Conservation (phyloP, 1,139 yeast genomes). For the Taiozyma onychis region DNA sequence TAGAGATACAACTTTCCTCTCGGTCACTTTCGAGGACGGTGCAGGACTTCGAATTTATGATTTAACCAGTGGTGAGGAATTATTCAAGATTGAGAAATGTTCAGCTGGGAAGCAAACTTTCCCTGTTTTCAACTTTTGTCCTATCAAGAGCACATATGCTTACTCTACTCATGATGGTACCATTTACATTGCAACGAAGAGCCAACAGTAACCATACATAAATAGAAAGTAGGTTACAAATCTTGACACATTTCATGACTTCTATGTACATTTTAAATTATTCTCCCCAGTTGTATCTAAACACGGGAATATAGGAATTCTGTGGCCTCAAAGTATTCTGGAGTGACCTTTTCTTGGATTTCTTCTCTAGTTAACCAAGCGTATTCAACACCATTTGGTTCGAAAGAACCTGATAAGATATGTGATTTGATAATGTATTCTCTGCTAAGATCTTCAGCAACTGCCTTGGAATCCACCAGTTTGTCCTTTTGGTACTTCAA, state of each 20-base stretch:
- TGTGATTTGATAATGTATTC: conserved; percentile 78
- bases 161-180: conserved; percentile 35
- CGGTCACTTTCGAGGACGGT: conserved; percentile 40
- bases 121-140: conserved; percentile 38
- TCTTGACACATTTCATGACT: background rate
- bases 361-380: conserved; percentile 89
- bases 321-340: conserved; percentile 48
- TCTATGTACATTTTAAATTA: background rate
- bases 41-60: conserved; percentile 38
- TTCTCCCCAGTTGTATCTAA: conserved; percentile 14
- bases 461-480: conserved; percentile 16
- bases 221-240: background rate
- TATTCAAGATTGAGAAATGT: conserved; percentile 34
- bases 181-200: conserved; percentile 17
- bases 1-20: conserved; percentile 41
- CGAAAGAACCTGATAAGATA: conserved; percentile 81
- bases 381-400: conserved; percentile 42
- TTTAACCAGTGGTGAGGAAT: conserved; percentile 26
- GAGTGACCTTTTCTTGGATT: conserved; percentile 47
- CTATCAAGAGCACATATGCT: conserved; percentile 33
- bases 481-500: conserved; percentile 30
- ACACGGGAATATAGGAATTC: conserved; percentile 48
- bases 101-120: conserved; percentile 32
- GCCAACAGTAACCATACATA: background rate
- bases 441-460: conserved; percentile 18